phyloP scores from a whole-genome alignment of 2,329 filamentous ascomycete genomes.

The Hymenoscyphus albidus region DNA sequence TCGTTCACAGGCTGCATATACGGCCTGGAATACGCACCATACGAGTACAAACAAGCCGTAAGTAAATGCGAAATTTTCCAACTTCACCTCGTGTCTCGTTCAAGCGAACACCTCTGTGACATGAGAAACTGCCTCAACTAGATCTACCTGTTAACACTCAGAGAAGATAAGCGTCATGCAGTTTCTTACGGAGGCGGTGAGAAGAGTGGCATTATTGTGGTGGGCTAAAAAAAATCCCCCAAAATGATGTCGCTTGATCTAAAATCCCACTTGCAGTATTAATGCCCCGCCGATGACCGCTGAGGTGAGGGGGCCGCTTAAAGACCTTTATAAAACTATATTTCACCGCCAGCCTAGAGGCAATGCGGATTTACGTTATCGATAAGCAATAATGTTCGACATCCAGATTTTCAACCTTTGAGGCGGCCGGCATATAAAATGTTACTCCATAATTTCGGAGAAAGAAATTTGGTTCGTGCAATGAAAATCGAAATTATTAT shows the following conservation, averaged over 20 bases:
- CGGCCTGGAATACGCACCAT: not conserved
- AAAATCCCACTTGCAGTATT: not conserved
- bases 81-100: not conserved
- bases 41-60: not conserved
- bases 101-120: not conserved
- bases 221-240: not conserved
- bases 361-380: not conserved
- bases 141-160: not conserved
- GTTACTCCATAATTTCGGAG: constrained; percentile 3
- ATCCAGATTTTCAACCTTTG: not conserved
- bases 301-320: not conserved
- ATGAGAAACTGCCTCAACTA: not conserved
- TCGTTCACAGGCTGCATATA: not conserved
- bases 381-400: not conserved
- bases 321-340: not conserved
- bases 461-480: not conserved
- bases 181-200: not conserved
- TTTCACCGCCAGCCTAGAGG: not conserved
- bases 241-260: not conserved
- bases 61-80: not conserved
- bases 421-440: not conserved
- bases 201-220: not conserved
- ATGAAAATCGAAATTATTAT: not conserved
- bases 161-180: not conserved
- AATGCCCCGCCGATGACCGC: not conserved